Evolutionary conservation across 2,329 filamentous ascomycete genomes (phyloP), one percentile per base, ranked within the genome.

Genomic region (Zymoseptoria ardabiliae): DNA sequence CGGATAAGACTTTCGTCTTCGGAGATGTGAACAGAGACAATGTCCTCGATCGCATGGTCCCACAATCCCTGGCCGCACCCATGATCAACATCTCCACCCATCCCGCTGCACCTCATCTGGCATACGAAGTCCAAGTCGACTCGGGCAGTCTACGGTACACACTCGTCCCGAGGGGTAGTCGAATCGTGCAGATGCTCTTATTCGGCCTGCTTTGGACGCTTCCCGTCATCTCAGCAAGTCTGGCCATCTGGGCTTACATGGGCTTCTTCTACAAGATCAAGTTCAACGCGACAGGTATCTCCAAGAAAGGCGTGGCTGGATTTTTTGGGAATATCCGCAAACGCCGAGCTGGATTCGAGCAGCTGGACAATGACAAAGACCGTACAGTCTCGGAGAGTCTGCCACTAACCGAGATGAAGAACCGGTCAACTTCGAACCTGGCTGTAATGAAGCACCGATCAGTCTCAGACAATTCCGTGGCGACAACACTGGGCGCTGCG

Each of bases 241-340:
- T 78, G 7, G 78, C 76, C 28, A 78, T 82, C 4, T 84, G 76
- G 71, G 67, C 77, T 2, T 85, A 84, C 73, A 55, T 55, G 53
- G 78, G 79, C 58, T 79, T 77, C 5, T 86, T 85, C 71, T 85
- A 85, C 69, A 76, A 79, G 53, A 79, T 85, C 68, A 85, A 84
- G 66, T 79, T 84, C 71, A 85, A 85, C 66, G 74, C 82, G 66
- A 70, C 79, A 45, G 82, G 82, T 23, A 28, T 35, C 50, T 22
- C 50, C 20, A 45, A 59, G 35, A 50, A 30, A 66, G 76, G 74
- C 35, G 67, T 68, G 6, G 55, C 57, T 35, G 21, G 65, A 77
- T 6, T 58, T n/a, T 52, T 30, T 17, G 48, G 23, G 8, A 20
- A 20, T 10, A n/a, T 55, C 30, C 25, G 21, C 7, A 55, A 41